phyloP scores from a whole-genome alignment of 1,139 yeast species.

The Saccharomyces hybrid region DNA sequence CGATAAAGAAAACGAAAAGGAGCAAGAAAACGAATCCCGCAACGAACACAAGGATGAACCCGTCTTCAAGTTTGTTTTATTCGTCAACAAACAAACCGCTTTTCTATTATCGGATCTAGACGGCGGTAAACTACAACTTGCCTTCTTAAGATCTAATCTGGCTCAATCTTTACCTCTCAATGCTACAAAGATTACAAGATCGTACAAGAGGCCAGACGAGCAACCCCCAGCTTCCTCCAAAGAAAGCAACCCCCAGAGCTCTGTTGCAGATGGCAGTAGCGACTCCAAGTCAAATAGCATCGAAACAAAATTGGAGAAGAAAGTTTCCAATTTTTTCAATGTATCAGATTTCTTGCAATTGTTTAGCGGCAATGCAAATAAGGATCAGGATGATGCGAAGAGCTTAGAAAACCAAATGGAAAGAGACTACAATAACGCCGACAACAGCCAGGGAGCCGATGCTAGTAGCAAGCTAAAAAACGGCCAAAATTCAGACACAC shows the following conservation, averaged over 20 bases:
- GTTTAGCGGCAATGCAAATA: background rate
- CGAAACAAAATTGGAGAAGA: background rate
- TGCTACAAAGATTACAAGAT: conserved; percentile 20
- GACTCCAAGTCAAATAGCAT: background rate
- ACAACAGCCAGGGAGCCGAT: conserved; percentile 26
- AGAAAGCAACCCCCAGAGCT: conserved; percentile 4
- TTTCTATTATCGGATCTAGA: conserved; percentile 33
- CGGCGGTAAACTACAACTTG: conserved; percentile 32
- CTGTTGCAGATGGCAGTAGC: conserved; percentile 4
- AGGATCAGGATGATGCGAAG: conserved; percentile 21
- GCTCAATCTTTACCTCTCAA: conserved; percentile 22
- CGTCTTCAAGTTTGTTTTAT: conserved; percentile 30
- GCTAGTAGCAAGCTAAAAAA: background rate
- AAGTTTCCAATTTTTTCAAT: background rate
- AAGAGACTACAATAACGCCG: conserved; percentile 42
- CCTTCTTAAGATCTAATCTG: conserved; percentile 25
- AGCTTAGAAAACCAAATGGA: conserved; percentile 42
- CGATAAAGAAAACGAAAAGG: conserved; percentile 10
- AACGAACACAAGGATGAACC: background rate
- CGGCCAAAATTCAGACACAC: background rate
- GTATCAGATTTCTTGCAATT: background rate
- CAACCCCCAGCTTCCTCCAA: conserved; percentile 10
- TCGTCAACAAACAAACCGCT: conserved; percentile 32
- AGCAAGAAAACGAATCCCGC: conserved; percentile 10
- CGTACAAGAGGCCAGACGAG: conserved; percentile 12